phyloP scores from a whole-genome alignment of 1,284 basidiomycete species.

The Papiliotrema flavescens region DNA sequence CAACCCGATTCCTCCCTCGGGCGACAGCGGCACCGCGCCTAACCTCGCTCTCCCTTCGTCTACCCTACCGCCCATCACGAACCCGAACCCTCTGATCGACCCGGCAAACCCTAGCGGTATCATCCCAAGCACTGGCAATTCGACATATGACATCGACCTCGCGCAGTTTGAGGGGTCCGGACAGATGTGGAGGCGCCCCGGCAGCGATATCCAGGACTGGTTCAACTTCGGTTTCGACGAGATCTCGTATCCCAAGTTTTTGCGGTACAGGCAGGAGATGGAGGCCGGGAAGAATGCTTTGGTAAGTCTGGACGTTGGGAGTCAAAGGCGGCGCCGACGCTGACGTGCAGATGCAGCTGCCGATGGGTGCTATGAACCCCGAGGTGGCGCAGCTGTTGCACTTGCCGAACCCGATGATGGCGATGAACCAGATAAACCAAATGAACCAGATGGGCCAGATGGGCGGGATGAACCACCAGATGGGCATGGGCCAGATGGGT shows the following conservation, averaged over 20 bases:
- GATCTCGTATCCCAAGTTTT: slow-evolving; percentile 88
- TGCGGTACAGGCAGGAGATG: slow-evolving; percentile 75
- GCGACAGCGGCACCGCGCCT: slow-evolving; percentile 29
- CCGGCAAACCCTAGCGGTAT: slow-evolving; percentile 60
- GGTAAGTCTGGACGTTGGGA: slow-evolving; percentile 28
- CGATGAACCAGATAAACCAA: slow-evolving; percentile 25
- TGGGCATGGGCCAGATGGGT: too few species aligned
- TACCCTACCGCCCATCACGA: slow-evolving; percentile 38
- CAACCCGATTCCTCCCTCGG: slow-evolving; percentile 16
- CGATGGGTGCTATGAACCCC: slow-evolving; percentile 29
- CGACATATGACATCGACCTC: slow-evolving; percentile 85
- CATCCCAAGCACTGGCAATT: slow-evolving; percentile 57
- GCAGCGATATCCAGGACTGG: slow-evolving; percentile 93
- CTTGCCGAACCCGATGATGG: slow-evolving; percentile 26
- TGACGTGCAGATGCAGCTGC: slow-evolving; percentile 28
- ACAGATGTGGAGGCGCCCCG: slow-evolving; percentile 85
- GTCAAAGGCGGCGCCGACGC: neutral
- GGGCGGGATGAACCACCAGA: slow-evolving; percentile 42
- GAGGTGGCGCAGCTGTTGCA: slow-evolving; percentile 38
- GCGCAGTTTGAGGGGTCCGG: slow-evolving; percentile 68
- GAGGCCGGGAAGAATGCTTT: slow-evolving; percentile 56
- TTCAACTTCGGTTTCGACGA: slow-evolving; percentile 99
- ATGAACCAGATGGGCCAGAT: slow-evolving; percentile 43
- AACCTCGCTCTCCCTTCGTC: slow-evolving; percentile 30
- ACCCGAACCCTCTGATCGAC: slow-evolving; percentile 56